Base-by-base conservation (phyloP, 805 yeast genomes). In the Nakazawaea siamensis region DNA sequence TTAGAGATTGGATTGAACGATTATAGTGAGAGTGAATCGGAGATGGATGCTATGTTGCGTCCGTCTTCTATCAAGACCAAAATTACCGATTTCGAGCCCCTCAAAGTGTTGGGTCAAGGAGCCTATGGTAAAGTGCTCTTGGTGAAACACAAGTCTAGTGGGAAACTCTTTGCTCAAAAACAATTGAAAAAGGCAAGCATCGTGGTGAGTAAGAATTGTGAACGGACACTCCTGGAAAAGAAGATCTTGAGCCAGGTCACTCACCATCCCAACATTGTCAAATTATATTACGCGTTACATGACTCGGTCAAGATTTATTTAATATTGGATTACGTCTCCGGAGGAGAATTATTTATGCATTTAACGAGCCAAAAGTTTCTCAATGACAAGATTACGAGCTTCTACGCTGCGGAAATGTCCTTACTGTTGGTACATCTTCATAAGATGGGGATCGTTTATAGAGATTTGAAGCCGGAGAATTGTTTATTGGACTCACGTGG, bases 401-500 rank as follows among this genome's bases (percentile, higher is more conserved):
- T 76, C 48, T 85, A 85, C 45, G 67, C 77, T 3, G 94, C 92
- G 0, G 92, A 86, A 48, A 78, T 85, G 60, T 75, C 84, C 4
- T 66, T 81, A 31, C 95, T 94, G 0, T 56, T 86, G 27, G 60
- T 67, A 32, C 94, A 87, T 54, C 61, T 86, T 18, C 95, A 86
- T 51, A 36, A 49, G 5, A 24, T 33, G 25, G 95, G 95, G 11
- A 79, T 86, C 15, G 88, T 86, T 4, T 87, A 86, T 48, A 70
- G 95, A 27, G 96, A 86, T 52, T 62, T 86, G 44, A 86, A 86
- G 55, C 95, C 96, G 4, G 96, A 86, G 55, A 86, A 86, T 49
- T 87, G 94, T 49, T 61, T 87, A 47, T 62, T 86, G 25, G 84
- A 85, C 48, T 62, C 73, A 2, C 55, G 64, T n/a, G 96, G 95